Evolutionary conservation across 2,329 filamentous ascomycete species (phyloP).

Genomic region (Cyclaneusma minus): DNA sequence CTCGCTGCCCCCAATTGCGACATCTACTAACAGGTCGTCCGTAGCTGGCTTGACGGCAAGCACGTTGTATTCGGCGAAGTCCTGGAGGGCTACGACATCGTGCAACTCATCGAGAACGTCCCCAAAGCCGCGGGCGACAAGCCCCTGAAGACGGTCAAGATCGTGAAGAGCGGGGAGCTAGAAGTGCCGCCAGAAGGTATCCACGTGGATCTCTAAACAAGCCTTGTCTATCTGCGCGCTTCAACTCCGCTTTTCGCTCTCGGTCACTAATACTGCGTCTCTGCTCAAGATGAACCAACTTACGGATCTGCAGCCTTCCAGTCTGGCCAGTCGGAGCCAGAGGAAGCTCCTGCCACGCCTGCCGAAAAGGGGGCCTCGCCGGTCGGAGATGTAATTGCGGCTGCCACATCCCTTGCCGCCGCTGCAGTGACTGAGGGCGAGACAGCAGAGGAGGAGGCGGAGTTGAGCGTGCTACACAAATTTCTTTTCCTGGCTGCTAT

Average conservation of each 20-base stretch:
- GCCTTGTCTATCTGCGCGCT: conserved; percentile 11
- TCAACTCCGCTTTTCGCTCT: conserved; percentile 15
- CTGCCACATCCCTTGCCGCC: conserved; percentile 4
- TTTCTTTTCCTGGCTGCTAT: conserved; percentile 33
- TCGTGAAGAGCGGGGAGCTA: conserved; percentile 71
- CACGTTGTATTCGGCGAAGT: conserved; percentile 87
- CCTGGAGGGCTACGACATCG: conserved; percentile 68
- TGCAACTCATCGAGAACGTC: conserved; percentile 63
- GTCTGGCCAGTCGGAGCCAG: conserved; percentile 6
- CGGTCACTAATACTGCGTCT: conserved; percentile 10
- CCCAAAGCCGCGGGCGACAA: conserved; percentile 52
- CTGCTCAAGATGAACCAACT: conserved; percentile 11
- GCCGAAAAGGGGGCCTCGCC: too few species aligned
- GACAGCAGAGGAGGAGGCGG: conserved; percentile 14
- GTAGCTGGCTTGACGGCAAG: conserved; percentile 64
- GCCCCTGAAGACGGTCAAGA: conserved; percentile 55
- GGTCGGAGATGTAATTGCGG: too few species aligned
- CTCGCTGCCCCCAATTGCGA: neutral
- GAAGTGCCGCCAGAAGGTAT: conserved; percentile 83
- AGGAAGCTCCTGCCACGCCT: conserved; percentile 8
- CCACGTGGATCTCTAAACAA: conserved; percentile 73
- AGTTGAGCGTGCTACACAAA: conserved; percentile 31
- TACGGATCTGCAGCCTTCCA: conserved; percentile 17
- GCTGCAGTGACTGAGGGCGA: conserved; percentile 8
- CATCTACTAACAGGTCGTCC: conserved; percentile 6